Evolutionary conservation across 2,329 filamentous ascomycete genomes (phyloP), one percentile per base, ranked within the genome.

Genomic region (Neofusicoccum laricinum): DNA sequence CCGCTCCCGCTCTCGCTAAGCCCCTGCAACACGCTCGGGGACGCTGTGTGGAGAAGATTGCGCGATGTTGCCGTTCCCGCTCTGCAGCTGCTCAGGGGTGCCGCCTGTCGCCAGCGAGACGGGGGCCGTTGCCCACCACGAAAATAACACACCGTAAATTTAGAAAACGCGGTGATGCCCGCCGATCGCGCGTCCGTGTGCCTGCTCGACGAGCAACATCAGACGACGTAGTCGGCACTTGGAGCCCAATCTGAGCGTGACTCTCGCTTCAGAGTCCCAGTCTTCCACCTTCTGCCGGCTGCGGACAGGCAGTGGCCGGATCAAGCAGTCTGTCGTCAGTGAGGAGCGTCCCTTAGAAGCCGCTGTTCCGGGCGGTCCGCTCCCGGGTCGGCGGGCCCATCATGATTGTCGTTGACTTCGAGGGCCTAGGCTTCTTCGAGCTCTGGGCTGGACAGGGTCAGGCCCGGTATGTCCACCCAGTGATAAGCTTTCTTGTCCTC

Each of bases 21-120:
- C 57, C 43, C 57, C 41, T 61, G 43, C 57, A 14, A 49, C 45
- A 25, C 41, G 51, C 51, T 57, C 51, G 51, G 34, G 45, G 32
- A 48, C 57, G 57, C 57, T n/a, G 4, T 61, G 58, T 61, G 58
- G 58, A 61, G 58, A 30, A 49, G 43, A 61, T 61, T 49, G 58
- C 58, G 58, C 45, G 58, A 61, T 61, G 58, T 50, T 43, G 55
- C 58, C 6, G 43, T 45, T 61, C 58, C 57, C 58, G 58, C 58
- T 43, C 43, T 50, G 58, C 55, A 32, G 36, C 51, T 43, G 36
- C 14, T 51, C 49, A 51, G 49, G 49, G 49, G 49, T 36, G 46
- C 15, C 17, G 53, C 40, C 40, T 43, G 40, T 4, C 4, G 11
- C 17, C 46, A 12, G 58, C 3, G 58, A 17, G 25, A 6, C 25